Evolutionary conservation across 352 stramenopile genomes (phyloP), one percentile per base, ranked within the genome.

Genomic region (Peronosclerospora sorghi): DNA sequence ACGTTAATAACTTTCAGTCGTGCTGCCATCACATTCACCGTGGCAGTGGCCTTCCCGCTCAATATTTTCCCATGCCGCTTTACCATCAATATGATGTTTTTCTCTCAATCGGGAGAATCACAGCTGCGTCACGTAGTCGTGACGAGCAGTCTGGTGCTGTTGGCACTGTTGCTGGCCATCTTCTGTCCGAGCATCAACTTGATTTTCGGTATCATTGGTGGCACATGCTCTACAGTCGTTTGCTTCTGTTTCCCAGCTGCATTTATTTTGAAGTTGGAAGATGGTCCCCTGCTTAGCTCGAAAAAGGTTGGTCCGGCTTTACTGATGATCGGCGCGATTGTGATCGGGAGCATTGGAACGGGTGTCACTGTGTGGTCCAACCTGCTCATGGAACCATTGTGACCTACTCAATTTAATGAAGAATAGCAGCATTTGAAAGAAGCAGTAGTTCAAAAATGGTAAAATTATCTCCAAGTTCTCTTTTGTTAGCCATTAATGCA

Each of bases 1-100:
- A 82, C 68, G 18, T 58, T 85, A 48, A 88, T 91, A 45, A 75
- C 78, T 8, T 64, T 91, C 40, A 83, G 70, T 37, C 73, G 78
- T 47, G 78, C 78, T 1, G 78, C 78, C n/a, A 82, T 91, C 46
- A 83, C 78, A n/a, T 88, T 91, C 59, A 91, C 78, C 0, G 73
- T 91, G 20, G 64, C 75, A 2, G 78, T 91, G 15, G 78, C 78
- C 4, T 91, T 87, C 54, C 78, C 78, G 42, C 65, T 91, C 48
- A 91, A 91, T 56, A 91, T 91, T 38, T 91, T 91, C 35, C 78
- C 78, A 32, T 91, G 78, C 44, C 71, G 78, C 15, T 91, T 91
- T 46, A 88, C 71, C 4, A 76, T 91, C 48, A 75, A 91, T 51
- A 88, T 91, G 75, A 88, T 91, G 78, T 91, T 86, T 50, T 91